Base-by-base conservation (phyloP, 305 asterid genomes). In the Petunia hybrid region DNA sequence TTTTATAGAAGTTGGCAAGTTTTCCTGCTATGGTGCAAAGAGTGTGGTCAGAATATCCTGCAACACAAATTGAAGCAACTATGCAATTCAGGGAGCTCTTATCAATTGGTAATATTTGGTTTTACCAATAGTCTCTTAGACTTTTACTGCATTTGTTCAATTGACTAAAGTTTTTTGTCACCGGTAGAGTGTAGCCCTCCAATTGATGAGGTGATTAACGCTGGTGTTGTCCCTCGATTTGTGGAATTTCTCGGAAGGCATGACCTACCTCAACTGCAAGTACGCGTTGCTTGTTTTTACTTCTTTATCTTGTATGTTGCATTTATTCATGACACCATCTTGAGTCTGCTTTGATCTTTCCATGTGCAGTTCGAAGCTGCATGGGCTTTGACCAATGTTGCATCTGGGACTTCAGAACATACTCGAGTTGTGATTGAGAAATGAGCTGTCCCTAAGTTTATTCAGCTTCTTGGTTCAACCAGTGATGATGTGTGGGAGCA, bases 191-290 rank as follows among this genome's bases (percentile, higher is more conserved):
- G 92, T 42, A 83, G 87, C 80, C 92, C 92, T 84, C 92, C 92
- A 77, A 87, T 89, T 80, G 92, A 89, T 75, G 92, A 89, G 86
- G 92, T 89, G 82, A 89, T 89, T 39, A 83, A 85, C 79, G 82
- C 89, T 78, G 92, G 92, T 45, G 92, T 89, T 38, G 84, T 89
- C 43, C 92, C 92, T 64, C 83, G 90, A 51, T 87, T 89, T 82
- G 91, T 87, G 9, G 87, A 89, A 80, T 89, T 89, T 82, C 92
- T 87, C 75, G 87, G 84, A 31, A 88, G 94, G 87, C 85, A 87
- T 70, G 91, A 86, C 70, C 81, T 91, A 36, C 97, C 95, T 73
- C 97, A 91, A 85, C 88, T 92, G 80, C 97, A 92, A 84, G 97
- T 92, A 82, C 77, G 92, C 61, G 63, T n/a, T n/a, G n/a, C n/a